phyloP scores from a whole-genome alignment of 441 rosid species.

The Erodium moschatum region DNA sequence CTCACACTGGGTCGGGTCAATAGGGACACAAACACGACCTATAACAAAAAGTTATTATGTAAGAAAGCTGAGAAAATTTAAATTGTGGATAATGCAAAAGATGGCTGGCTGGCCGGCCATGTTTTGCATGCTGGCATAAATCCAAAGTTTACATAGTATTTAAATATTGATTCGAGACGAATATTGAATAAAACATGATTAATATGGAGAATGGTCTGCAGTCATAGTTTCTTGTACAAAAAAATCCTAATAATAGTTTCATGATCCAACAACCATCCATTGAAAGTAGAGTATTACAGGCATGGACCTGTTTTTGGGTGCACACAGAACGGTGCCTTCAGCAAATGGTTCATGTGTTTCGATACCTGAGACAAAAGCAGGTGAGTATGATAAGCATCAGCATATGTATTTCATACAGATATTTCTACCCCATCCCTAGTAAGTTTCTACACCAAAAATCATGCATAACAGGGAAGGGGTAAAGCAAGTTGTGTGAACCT shows the following conservation, averaged over 20 bases:
- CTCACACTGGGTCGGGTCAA: slow-evolving; percentile 67
- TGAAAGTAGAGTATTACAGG: background rate
- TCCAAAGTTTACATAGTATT: background rate
- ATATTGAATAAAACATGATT: slow-evolving; percentile 2
- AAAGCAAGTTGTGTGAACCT: slow-evolving; percentile 35
- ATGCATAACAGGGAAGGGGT: background rate
- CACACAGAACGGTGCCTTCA: slow-evolving; percentile 93
- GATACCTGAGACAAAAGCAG: slow-evolving; percentile 48
- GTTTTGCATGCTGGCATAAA: slow-evolving; percentile 1
- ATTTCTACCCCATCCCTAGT: background rate
- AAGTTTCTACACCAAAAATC: slow-evolving; percentile 3
- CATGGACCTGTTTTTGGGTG: slow-evolving; percentile 84
- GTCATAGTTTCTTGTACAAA: background rate
- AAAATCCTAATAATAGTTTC: background rate
- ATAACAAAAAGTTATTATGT: slow-evolving; percentile 17
- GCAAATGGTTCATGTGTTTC: slow-evolving; percentile 91
- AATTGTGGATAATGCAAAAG: slow-evolving; percentile 4
- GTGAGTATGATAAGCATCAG: slow-evolving; percentile 3
- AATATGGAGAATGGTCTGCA: background rate
- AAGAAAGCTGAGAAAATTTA: background rate
- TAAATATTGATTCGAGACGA: background rate
- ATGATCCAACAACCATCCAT: background rate
- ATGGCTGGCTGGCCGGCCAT: background rate
- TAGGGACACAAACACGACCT: slow-evolving; percentile 90
- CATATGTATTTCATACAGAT: slow-evolving; percentile 4